Base-by-base conservation (phyloP, 2,329 filamentous ascomycete species). In the Westerdykella ornata region DNA sequence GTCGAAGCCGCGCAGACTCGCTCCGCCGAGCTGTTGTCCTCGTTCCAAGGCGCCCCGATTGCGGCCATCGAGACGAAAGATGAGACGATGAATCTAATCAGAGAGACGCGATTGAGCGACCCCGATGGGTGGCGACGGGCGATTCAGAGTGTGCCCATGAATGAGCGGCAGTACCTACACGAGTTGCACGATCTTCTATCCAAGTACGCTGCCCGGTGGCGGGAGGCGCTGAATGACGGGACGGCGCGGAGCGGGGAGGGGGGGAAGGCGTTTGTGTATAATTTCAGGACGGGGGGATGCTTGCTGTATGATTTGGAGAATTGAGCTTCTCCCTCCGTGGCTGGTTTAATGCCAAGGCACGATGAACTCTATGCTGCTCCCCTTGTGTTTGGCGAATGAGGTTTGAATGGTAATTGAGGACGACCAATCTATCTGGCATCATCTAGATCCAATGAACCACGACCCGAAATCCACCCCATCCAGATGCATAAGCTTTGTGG, bases 1-100 rank as follows among this genome's bases (percentile, higher is more conserved):
- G 82, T 96, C 36, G 87, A 94, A 61, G 84, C 89, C 51, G 77
- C 76, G n/a, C 71, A 78, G 39, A 59, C 72, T 5, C 70, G 69
- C 22, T 74, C 73, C 20, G 74, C 78, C 20, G 78, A 77, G 42
- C 73, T 89, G 28, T 75, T 88, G 11, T 78, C 83, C 22, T 78
- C 77, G 4, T 88, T 88, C 51, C 72, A 86, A 4, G 77, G 84
- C 20, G 86, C 86, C 0, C 88, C 88, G 0, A 85, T 96, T 44
- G 78, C 85, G 8, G 90, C 89, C 1, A 83, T 97, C 39, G 90
- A 97, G 67, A 88, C 86, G 1, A 82, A 86, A 39, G 89, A 96
- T 56, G 80, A 84, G 37, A 78, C 94, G 16, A 78, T 97, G 54
- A 82, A 89, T 29, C 69, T 83, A 22, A 82, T 97, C 39, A 74